Evolutionary conservation across 352 stramenopile species (phyloP), one percentile per base, ranked within the genome.

Genomic region (Globisporangium emineosum): DNA sequence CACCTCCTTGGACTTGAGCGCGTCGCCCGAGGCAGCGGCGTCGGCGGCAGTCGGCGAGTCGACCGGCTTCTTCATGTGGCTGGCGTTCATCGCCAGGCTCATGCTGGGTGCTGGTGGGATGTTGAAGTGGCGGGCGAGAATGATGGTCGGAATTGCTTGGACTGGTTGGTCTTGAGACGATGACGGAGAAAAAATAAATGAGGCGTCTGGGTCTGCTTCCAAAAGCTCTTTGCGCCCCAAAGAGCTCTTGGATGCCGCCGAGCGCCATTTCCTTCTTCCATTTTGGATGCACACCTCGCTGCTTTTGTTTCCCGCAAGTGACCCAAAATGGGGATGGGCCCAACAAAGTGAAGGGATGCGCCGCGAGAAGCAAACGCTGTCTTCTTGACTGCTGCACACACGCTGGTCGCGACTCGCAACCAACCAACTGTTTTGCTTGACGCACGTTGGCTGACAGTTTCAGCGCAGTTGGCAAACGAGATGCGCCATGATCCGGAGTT

Each of bases 1-100:
- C 43, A 73, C 60, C 30, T 77, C 70, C 35, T 71, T 64, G 5
- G 32, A 19, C 21, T 56, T 51, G 21, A 12, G 52, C 52, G 52
- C 9, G 9, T 57, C 52, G 29, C 29, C 13, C 10, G 50, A 35
- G 30, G 35, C 32, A 32, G n/a, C n/a, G 53, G 37, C 37, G 52
- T 25, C 42, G 7, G 43, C 13, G n/a, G 51, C 2, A 2, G 35
- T 37, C 3, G 40, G 56, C 40, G 65, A 42, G 9, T 21, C 19
- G 9, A 57, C 17, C 7, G 27, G 27, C 27, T 27, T 67, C 23
- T 61, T 37, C 58, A 69, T 65, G 51, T 47, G 60, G 21, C 30
- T 35, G 8, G 37, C 5, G 35, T 43, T 43, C 35, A 64, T 21
- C 23, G 29, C 17, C 29, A 57, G 53, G 32, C 47, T 61, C 67